These are phyloP conservation scores for Rhizopus microsporus DNA, from an alignment of 371 early-diverging fungal species.

Conservation along the genomic window DNA sequence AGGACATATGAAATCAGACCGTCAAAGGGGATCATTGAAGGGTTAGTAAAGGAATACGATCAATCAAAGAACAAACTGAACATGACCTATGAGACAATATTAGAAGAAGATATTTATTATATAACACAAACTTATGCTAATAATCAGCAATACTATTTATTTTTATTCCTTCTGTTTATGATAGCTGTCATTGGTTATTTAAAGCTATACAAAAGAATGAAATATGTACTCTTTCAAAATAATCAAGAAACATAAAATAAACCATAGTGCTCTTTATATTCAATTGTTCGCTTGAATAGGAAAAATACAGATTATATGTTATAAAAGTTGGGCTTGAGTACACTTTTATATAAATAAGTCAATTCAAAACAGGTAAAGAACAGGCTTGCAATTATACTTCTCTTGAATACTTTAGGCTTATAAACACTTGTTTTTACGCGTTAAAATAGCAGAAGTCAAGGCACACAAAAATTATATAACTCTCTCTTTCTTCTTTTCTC, in stretches of 20 bases:
- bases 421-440: too few species aligned
- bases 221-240: neutral
- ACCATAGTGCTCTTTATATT: conserved; percentile 3
- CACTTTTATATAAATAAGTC: neutral
- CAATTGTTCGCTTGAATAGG: conserved; percentile 1
- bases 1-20: conserved; percentile 25
- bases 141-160: neutral
- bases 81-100: conserved; percentile 10
- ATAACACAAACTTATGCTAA: neutral
- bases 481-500: neutral
- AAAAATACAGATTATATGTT: neutral
- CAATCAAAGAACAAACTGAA: conserved; percentile 5
- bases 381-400: neutral
- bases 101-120: conserved; percentile 22
- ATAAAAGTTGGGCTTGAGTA: neutral
- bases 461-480: neutral
- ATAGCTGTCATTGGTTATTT: neutral
- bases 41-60: conserved; percentile 21
- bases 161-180: neutral
- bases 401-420: too few species aligned
- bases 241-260: neutral
- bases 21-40: conserved; percentile 28
- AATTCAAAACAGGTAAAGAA: conserved; percentile 8
- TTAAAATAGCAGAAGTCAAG: too few species aligned
- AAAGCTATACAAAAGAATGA: conserved; percentile 1